Conservation (phyloP, 2,329 filamentous ascomycete species). For the Penicillium sumatraense region DNA sequence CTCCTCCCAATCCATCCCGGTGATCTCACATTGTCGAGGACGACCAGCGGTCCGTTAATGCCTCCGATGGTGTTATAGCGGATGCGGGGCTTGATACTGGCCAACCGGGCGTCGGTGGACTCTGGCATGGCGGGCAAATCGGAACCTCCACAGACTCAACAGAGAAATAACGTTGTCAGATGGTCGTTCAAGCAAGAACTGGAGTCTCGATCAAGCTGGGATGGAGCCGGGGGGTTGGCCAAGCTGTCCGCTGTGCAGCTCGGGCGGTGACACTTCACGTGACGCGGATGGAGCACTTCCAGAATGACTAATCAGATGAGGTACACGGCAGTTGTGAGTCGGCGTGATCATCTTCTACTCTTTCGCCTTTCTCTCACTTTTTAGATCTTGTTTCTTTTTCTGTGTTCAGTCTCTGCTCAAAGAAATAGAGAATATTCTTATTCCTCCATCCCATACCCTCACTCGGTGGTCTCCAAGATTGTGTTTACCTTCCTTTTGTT, state of each 20-base stretch:
- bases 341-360: background rate
- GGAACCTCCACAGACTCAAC: slow-evolving; percentile 19
- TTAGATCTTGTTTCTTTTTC: background rate
- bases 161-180: slow-evolving; percentile 15
- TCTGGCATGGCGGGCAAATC: slow-evolving; percentile 43
- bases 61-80: slow-evolving; percentile 98
- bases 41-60: slow-evolving; percentile 96
- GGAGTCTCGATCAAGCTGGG: slow-evolving; percentile 17
- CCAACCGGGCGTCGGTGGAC: slow-evolving; percentile 52
- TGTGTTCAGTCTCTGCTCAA: too few species aligned
- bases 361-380: background rate
- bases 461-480: background rate
- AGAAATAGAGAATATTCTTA: too few species aligned
- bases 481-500: background rate
- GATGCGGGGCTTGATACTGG: slow-evolving; percentile 69
- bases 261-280: slow-evolving; percentile 31
- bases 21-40: slow-evolving; percentile 84
- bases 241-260: slow-evolving; percentile 29
- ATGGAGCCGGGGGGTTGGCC: slow-evolving; percentile 24
- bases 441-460: too few species aligned
- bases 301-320: background rate
- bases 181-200: background rate
- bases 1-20: background rate
- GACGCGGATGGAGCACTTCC: slow-evolving; percentile 17
- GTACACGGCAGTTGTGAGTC: background rate